Percentiles rank a stretch among this genome's conserved stretches.
These are phyloP conservation scores for Trypanosoma melophagium DNA, from an alignment of 208 protist genomes.

Conservation along the genomic window DNA sequence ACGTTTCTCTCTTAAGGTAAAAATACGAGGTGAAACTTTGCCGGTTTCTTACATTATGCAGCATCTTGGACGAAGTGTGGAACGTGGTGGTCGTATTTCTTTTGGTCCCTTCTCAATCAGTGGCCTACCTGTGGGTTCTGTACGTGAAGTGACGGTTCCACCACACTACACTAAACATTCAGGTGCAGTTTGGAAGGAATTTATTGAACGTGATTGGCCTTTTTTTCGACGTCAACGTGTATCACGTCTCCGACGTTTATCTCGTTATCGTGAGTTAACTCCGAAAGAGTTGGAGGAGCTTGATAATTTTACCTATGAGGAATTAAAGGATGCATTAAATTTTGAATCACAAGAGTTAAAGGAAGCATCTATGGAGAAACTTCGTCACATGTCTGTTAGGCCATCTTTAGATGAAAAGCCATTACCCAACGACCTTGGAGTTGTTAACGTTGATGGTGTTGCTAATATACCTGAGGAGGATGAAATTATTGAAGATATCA, in stretches of 20 bases:
- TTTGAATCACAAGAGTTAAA: constrained; percentile 72
- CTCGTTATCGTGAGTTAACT: constrained; percentile 74
- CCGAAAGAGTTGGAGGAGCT: constrained; percentile 82
- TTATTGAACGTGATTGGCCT: constrained; percentile 89
- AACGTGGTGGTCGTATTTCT: constrained; percentile 82
- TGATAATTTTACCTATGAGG: constrained; percentile 86
- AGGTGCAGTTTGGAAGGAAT: constrained; percentile 72
- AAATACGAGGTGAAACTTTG: constrained; percentile 73
- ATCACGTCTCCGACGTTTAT: constrained; percentile 49
- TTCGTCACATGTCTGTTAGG: constrained; percentile 17
- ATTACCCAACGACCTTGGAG: constrained; percentile 37
- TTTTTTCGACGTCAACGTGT: constrained; percentile 85
- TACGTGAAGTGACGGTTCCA: constrained; percentile 86
- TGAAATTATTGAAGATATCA: constrained; percentile 30
- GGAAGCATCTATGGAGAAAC: constrained; percentile 40
- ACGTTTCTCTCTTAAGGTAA: constrained; percentile 82
- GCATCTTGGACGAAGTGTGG: constrained; percentile 74
- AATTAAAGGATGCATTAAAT: constrained; percentile 69
- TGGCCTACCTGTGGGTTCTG: constrained; percentile 72
- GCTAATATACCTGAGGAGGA: constrained; percentile 2
- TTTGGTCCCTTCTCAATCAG: constrained; percentile 82
- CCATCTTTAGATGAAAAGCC: constrained; percentile 27
- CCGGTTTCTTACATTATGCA: constrained; percentile 80
- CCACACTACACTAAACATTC: constrained; percentile 70
- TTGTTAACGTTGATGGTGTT: constrained; percentile 14